Base-by-base conservation (phyloP, 139 green algal species). In the Nannochloris sp. region DNA sequence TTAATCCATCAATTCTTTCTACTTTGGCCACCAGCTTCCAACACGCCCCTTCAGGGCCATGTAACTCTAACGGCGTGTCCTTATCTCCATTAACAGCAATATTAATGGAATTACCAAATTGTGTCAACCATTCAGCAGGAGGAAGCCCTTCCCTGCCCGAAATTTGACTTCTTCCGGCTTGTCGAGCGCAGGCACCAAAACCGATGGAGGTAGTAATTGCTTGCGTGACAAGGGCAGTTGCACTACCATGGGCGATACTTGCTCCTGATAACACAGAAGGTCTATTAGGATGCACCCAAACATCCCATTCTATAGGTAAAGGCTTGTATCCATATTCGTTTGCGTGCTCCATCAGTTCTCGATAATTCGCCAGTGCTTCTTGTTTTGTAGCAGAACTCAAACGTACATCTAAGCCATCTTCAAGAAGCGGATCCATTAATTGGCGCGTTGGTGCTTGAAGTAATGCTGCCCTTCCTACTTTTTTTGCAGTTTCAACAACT, bases 281-380 rank as follows among this genome's bases (percentile, higher is more conserved):
- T 0, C 2, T 32, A 19, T 4, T 9, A 4, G 69, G 69, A 36
- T 67, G 25, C 13, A 76, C 42, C 79, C 80, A 86, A 32, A 86
- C 66, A 59, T 86, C 80, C 80, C 80, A 86, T 56, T 86, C 80
- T 38, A 84, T 60, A 0, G 64, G 66, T 13, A 80, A 31, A 0
- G 77, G 73, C 2, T 5, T 23, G 67, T 86, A 86, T 13, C 80
- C 80, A 30, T 81, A 85, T 0, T 64, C 34, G 65, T 82, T 84
- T 12, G 66, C 51, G 10, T 3, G 27, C 14, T 9, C 27, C 34
- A 66, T 25, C 1, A 58, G 37, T 2, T 0, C 8, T 7, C 54
- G 65, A 35, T 72, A 65, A 0, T 13, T 10, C 6, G 34, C 35
- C 35, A 72, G 29, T 46, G 33, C 24, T 15, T 15, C 23, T 4